Evolutionary conservation across 2,329 filamentous ascomycete species (phyloP).

Genomic region (Aspergillus piperis): DNA sequence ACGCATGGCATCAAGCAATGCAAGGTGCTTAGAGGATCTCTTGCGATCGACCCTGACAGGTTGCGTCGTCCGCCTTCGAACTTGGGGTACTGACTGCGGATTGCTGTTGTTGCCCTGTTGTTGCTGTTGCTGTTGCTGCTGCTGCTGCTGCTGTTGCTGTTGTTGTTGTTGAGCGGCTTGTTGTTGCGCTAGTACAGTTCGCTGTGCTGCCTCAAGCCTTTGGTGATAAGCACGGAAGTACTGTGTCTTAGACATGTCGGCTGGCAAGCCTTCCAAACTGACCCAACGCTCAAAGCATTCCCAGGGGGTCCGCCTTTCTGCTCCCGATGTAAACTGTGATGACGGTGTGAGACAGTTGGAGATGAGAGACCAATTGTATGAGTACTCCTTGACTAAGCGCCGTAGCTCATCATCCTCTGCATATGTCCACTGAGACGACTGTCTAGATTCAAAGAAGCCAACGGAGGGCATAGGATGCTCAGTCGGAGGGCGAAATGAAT

Average conservation of each 20-base stretch:
- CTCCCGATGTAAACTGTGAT: constrained; percentile 78
- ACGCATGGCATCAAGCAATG: constrained; percentile 89
- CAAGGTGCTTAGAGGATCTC: constrained; percentile 81
- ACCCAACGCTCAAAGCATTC: constrained; percentile 99
- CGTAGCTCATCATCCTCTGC: constrained; percentile 89
- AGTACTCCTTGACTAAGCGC: constrained; percentile 82
- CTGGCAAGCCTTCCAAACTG: constrained; percentile 81
- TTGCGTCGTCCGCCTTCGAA: constrained; percentile 69
- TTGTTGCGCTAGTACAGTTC: constrained; percentile 59
- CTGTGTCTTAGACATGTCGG: constrained; percentile 91
- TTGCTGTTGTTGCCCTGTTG: constrained; percentile 48
- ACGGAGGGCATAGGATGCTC: constrained; percentile 89
- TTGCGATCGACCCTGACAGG: constrained; percentile 84
- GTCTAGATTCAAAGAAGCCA: constrained; percentile 84
- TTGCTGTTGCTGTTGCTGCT: constrained; percentile 55
- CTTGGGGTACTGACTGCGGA: constrained; percentile 55
- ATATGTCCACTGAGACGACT: constrained; percentile 86
- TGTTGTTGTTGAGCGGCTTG: constrained; percentile 45
- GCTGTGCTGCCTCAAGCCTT: constrained; percentile 63
- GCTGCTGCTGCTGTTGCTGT: constrained; percentile 52
- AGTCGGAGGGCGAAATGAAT: constrained; percentile 89
- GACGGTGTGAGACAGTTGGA: constrained; percentile 74
- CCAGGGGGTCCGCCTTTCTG: constrained; percentile 91
- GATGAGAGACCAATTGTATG: constrained; percentile 97
- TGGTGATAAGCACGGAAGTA: constrained; percentile 81